Evolutionary conservation across 345 rosid species (phyloP), one percentile per base, ranked within the genome.

Genomic region (Populus ilicifolia): DNA sequence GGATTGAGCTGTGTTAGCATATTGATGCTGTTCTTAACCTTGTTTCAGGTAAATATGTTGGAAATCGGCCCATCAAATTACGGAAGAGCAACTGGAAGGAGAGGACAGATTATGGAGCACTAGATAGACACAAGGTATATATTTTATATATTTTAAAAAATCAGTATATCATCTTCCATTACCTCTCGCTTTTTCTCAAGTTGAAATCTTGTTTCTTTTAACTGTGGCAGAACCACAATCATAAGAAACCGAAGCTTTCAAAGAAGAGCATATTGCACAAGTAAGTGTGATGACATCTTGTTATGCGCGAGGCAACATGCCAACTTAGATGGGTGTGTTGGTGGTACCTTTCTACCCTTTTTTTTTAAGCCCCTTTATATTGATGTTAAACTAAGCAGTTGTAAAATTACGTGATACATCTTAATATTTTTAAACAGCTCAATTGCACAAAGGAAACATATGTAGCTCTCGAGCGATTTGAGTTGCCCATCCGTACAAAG

Each of bases 1-100:
- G 21, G 4, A 18, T 52, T 6, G 21, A 52, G n/a, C 59, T 52
- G 59, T 52, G 21, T 52, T 20, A 52, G 59, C 7, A 20, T 52
- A 23, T 20, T 52, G 5, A 52, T 75, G 33, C 30, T 21, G 56
- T 39, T 3, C 16, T 72, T 70, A 56, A 66, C 62, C 43, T 75
- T 67, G 68, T 70, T 76, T 78, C 88, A 96, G 99, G 99, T 59
- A 96, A 96, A 80, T 96, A 96, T 81, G 99, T 96, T 17, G 99
- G 99, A 68, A 96, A 96, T 79, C 86, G 99, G 52, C 99, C 98
- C 1, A 93, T 96, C 69, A 96, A 96, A 77, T 85, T 96, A 70
- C 88, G 98, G 13, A 96, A 96, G 87, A 96, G 99, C 88, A 96
- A 92, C 79, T 96, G 99, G 99, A 92, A 84, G 86, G 98, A 96